Conservation (phyloP, 2,329 filamentous ascomycete genomes). For the Cytospora schulzeri region DNA sequence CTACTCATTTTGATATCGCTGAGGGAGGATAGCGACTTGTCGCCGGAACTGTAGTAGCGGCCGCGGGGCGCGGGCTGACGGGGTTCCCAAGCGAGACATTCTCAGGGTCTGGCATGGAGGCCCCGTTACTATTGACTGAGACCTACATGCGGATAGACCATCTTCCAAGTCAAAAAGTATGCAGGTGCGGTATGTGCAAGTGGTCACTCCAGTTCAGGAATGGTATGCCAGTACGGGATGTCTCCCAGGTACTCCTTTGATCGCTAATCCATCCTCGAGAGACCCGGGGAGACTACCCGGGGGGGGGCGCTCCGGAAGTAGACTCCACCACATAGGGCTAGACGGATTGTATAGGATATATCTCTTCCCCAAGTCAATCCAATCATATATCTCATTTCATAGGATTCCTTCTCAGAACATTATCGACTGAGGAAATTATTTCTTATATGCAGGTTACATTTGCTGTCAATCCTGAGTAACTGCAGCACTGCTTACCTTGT, state of each 20-base stretch:
- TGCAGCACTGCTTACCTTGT: not conserved
- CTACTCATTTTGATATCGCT: not conserved
- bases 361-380: not conserved
- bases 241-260: not conserved
- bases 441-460: not conserved
- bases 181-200: constrained; percentile 1
- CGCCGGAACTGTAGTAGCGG: constrained; percentile 20
- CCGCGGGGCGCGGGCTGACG: constrained; percentile 9
- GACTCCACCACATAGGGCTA: not conserved
- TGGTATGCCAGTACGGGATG: not conserved
- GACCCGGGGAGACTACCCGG: not conserved
- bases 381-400: not conserved
- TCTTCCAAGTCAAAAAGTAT: constrained; percentile 9
- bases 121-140: constrained; percentile 22
- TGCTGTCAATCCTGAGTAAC: not conserved
- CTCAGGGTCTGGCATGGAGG: constrained; percentile 22
- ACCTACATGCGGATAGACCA: constrained; percentile 24
- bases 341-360: not conserved
- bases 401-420: not conserved
- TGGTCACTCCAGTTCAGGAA: not conserved
- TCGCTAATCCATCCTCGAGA: not conserved
- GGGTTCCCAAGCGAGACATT: constrained; percentile 20
- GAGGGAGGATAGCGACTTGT: not conserved
- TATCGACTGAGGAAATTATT: not conserved
- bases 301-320: not conserved